phyloP scores from a whole-genome alignment of 371 early-diverging fungal species.

The Apophysomyces sp. region DNA sequence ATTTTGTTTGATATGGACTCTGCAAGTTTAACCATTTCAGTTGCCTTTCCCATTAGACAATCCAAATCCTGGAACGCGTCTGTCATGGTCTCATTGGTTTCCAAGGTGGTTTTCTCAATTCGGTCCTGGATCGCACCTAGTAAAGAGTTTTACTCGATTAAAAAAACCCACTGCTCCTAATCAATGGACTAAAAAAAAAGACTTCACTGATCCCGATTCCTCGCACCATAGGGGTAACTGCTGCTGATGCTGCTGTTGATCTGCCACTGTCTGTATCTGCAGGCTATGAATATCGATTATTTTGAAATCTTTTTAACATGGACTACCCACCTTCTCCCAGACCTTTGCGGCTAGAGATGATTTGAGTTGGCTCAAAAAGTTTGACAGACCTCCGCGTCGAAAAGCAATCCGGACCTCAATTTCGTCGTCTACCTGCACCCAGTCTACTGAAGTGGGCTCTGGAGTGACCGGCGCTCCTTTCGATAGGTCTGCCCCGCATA shows the following conservation, averaged over 20 bases:
- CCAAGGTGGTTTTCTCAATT: slow-evolving; percentile 62
- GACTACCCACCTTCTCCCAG: slow-evolving; percentile 61
- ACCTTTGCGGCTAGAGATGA: slow-evolving; percentile 53
- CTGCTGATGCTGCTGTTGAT: neutral
- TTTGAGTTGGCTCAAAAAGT: slow-evolving; percentile 63
- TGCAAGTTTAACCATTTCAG: slow-evolving; percentile 84
- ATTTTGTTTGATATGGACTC: slow-evolving; percentile 73
- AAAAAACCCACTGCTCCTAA: neutral
- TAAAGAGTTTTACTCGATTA: neutral
- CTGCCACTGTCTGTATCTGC: neutral
- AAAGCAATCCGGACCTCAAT: slow-evolving; percentile 72
- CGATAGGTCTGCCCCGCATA: slow-evolving; percentile 66
- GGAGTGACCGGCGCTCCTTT: slow-evolving; percentile 26
- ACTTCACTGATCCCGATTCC: slow-evolving; percentile 47
- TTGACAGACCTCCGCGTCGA: slow-evolving; percentile 66
- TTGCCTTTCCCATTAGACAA: slow-evolving; percentile 81
- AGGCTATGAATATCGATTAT: neutral
- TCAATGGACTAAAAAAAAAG: neutral
- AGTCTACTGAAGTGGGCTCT: slow-evolving; percentile 1
- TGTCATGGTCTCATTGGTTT: slow-evolving; percentile 65
- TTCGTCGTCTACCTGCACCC: neutral
- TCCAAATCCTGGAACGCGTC: slow-evolving; percentile 88
- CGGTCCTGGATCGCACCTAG: slow-evolving; percentile 75
- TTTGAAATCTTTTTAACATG: neutral
- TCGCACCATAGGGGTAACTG: slow-evolving; percentile 8